Conservation (phyloP, 345 rosid genomes). For the Kandelia obovata region DNA sequence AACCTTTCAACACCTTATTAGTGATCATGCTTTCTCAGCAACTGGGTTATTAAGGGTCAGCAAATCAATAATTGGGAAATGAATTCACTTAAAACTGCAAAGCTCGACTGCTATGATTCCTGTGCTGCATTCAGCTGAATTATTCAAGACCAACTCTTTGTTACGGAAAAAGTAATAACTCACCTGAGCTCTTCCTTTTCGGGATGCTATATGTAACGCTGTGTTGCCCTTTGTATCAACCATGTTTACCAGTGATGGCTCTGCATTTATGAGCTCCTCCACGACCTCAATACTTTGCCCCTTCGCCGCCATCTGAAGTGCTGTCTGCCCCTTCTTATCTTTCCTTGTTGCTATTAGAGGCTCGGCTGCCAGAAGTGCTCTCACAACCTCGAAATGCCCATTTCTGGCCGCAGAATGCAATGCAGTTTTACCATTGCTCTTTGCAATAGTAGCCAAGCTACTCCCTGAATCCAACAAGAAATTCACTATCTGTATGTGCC, state of each 20-base stretch:
- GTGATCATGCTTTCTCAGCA: too few species aligned
- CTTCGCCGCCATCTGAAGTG: conserved; percentile 95
- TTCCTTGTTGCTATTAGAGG: conserved; percentile 54
- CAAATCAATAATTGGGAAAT: too few species aligned
- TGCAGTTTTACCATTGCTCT: conserved; percentile 89
- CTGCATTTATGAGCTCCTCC: conserved; percentile 56
- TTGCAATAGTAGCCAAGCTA: conserved; percentile 74
- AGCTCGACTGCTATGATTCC: too few species aligned
- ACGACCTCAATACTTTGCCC: conserved; percentile 69
- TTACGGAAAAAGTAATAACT: not conserved
- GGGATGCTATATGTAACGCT: conserved; percentile 69
- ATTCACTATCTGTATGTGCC: conserved; percentile 71
- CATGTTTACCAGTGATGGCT: conserved; percentile 55
- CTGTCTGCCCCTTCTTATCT: conserved; percentile 91
- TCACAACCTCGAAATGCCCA: conserved; percentile 73
- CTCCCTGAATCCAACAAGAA: conserved; percentile 67
- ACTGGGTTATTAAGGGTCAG: too few species aligned
- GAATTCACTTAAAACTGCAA: too few species aligned
- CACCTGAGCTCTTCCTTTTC: conserved; percentile 87
- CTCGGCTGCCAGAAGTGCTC: conserved; percentile 54
- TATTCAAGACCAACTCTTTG: not conserved
- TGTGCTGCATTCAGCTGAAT: not conserved
- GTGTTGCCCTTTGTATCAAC: conserved; percentile 76
- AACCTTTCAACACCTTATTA: too few species aligned
- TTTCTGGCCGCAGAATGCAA: conserved; percentile 91